phyloP scores from a whole-genome alignment of 2,329 filamentous ascomycete genomes.

The Pyrenophora tritici-repentis region DNA sequence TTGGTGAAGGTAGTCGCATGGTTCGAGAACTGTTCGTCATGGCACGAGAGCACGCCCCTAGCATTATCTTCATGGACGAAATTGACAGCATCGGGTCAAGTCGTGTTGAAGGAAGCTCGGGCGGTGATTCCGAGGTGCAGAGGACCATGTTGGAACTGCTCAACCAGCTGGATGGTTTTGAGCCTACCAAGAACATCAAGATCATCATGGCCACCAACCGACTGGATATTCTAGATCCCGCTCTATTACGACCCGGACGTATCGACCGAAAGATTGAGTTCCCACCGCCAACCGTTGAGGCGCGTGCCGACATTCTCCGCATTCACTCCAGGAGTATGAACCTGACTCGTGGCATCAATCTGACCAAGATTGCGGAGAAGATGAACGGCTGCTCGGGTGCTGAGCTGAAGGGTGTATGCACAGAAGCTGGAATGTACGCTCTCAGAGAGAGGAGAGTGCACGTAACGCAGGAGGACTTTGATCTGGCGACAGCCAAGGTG shows the following conservation, averaged over 20 bases:
- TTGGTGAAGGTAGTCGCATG: constrained; percentile 97
- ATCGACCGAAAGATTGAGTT: constrained; percentile 99
- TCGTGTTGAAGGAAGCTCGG: constrained; percentile 91
- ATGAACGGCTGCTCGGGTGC: constrained; percentile 99
- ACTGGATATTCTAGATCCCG: constrained; percentile 94
- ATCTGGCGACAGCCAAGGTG: constrained; percentile 97
- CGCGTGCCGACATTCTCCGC: constrained; percentile 93
- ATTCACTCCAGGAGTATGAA: constrained; percentile 99
- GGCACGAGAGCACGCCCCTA: constrained; percentile 96
- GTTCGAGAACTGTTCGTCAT: constrained; percentile 99
- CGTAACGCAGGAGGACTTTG: constrained; percentile 98
- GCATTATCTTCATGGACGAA: constrained; percentile 99
- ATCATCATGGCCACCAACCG: constrained; percentile 99
- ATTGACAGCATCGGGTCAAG: constrained; percentile 99
- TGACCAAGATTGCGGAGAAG: constrained; percentile 98
- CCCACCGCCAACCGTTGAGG: constrained; percentile 93
- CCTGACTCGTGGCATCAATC: constrained; percentile 92
- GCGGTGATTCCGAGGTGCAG: constrained; percentile 96
- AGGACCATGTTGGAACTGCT: constrained; percentile 97
- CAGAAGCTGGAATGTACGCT: constrained; percentile 97
- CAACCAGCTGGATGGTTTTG: constrained; percentile 98
- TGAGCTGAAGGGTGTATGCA: constrained; percentile 98
- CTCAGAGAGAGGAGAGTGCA: constrained; percentile 93
- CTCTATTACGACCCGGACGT: constrained; percentile 89
- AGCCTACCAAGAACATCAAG: constrained; percentile 99